These are phyloP conservation scores for Salix koriyanagi DNA, from an alignment of 345 rosid genomes.

Conservation along the genomic window DNA sequence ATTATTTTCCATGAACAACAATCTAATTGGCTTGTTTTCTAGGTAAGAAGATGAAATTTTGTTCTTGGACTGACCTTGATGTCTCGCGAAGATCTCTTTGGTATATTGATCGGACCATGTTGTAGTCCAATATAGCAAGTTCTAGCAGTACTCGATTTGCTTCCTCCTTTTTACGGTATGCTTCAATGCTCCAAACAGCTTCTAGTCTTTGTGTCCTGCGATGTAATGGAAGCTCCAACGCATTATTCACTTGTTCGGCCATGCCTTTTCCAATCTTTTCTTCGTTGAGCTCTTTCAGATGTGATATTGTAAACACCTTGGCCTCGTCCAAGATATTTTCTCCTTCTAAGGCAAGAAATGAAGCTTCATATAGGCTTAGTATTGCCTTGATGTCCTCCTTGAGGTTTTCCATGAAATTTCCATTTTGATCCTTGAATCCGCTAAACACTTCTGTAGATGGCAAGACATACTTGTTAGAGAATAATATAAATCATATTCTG, in stretches of 20 bases:
- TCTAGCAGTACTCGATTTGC: conserved; percentile 10
- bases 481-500: no score
- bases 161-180: not conserved
- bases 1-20: not conserved
- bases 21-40: not conserved
- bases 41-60: not conserved
- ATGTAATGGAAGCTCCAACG: conserved; percentile 18
- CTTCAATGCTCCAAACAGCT: conserved; percentile 20
- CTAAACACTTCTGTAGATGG: conserved; percentile 11
- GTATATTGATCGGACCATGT: conserved; percentile 12
- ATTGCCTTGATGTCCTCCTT: conserved; percentile 14
- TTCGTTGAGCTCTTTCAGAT: not conserved
- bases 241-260: not conserved
- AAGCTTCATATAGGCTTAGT: conserved; percentile 28
- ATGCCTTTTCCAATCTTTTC: not conserved
- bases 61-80: conserved; percentile 7
- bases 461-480: not conserved
- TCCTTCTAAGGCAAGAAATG: conserved; percentile 3
- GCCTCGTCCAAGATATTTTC: conserved; percentile 6
- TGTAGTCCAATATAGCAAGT: conserved; percentile 22
- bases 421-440: conserved; percentile 18
- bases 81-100: conserved; percentile 16
- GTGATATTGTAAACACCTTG: not conserved
- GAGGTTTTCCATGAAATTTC: conserved; percentile 18
- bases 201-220: conserved; percentile 7